These are phyloP conservation scores for Yarrowia sp. DNA, from an alignment of 805 yeast species.

Conservation along the genomic window DNA sequence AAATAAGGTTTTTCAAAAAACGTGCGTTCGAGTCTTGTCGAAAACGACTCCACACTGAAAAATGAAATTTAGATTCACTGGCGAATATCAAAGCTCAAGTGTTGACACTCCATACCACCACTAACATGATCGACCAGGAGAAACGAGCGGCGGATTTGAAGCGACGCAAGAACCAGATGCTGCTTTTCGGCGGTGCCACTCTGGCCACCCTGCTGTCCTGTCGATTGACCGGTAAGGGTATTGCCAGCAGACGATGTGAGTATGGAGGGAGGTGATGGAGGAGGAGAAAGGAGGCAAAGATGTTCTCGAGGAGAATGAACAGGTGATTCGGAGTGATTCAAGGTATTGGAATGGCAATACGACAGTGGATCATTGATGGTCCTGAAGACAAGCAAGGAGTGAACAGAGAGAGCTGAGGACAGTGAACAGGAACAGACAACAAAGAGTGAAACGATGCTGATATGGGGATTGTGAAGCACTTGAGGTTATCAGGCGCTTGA, in stretches of 20 bases:
- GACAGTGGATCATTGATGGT: too few relatives aligned
- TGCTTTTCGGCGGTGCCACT: conserved; percentile 69
- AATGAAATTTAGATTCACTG: conserved; percentile 3
- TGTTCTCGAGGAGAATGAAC: too few relatives aligned
- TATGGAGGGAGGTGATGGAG: background rate
- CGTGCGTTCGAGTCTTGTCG: background rate
- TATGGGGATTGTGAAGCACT: too few relatives aligned
- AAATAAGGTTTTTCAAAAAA: background rate
- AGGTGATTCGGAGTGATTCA: too few relatives aligned
- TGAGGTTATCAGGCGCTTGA: too few relatives aligned
- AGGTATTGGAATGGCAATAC: too few relatives aligned
- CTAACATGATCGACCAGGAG: conserved; percentile 21
- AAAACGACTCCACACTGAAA: background rate
- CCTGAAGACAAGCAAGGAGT: too few relatives aligned
- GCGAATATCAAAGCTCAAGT: background rate
- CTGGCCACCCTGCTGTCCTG: conserved; percentile 69
- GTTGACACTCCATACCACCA: background rate
- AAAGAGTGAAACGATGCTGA: too few relatives aligned
- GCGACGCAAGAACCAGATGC: conserved; percentile 61
- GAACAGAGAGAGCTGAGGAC: too few relatives aligned
- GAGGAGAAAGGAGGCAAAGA: background rate
- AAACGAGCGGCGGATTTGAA: conserved; percentile 11
- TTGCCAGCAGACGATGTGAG: conserved; percentile 60
- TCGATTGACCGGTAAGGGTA: conserved; percentile 71
- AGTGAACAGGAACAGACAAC: too few relatives aligned